Base-by-base conservation (phyloP, 352 stramenopile genomes). In the Pythium aristosporum region DNA sequence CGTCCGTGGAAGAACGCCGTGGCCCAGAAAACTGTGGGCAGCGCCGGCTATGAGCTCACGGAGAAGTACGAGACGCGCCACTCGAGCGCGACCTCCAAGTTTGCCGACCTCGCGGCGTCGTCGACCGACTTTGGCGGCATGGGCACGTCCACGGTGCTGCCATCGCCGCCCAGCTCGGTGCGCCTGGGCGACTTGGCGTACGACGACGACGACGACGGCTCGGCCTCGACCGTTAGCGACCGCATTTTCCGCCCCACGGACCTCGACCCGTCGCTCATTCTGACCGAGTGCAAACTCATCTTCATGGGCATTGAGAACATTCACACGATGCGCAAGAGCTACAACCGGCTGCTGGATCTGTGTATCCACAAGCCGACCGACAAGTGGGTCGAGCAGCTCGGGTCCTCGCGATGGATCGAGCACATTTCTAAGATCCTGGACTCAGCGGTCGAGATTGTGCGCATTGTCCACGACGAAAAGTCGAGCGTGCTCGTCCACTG, bases 271-370 rank as follows among this genome's bases (percentile, higher is more conserved):
- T 81, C 82, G 10, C 57, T 90, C 1, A 82, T 92, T 25, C 64
- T 92, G 18, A 93, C 82, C 6, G 85, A 92, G 61, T 94, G 87
- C 50, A 91, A 85, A 39, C 57, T 98, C 16, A 82, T 92, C 39
- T 97, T 96, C 44, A 94, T 96, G 76, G 86, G 88, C 21, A 97
- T 98, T 36, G 85, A 94, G 36, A 97, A 98, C 72, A 98, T 98
- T 57, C 92, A 98, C 70, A 82, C 76, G 9, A 93, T 98, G 82
- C 86, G 92, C 11, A 89, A 94, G 50, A 86, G 77, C 55, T 92
- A 96, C 61, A 79, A 82, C 61, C 87, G 85, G 49, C 59, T 97
- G 5, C 67, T 83, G 39, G 82, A 95, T 34, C 49, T 92, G 51
- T 88, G 81, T 47, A 72, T 77, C 30, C 79, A 82, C n/a, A 80